Evolutionary conservation across 148 eudicot genomes (phyloP), one percentile per base, ranked within the genome.

Genomic region (Nepenthes mirabilis): DNA sequence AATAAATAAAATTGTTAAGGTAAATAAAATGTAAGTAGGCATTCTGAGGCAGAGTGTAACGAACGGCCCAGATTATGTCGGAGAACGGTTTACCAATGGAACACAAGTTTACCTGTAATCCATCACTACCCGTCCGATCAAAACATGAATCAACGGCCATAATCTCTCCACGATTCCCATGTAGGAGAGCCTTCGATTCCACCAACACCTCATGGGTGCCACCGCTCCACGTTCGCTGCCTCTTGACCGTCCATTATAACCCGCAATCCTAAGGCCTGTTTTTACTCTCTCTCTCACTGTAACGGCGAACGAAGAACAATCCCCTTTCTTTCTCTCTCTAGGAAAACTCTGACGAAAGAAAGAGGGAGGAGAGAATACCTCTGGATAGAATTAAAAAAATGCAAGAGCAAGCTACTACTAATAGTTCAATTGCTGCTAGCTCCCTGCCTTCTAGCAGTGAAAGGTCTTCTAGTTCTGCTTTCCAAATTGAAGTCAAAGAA

Each of bases 381-480:
- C 51, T 63, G 23, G 14, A 52, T 23, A 54, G 4, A 14, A 40
- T 4, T 40, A 40, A 40, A 35, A 58, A 83, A 73, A 88, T 91
- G 98, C 86, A 71, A 63, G 96, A 88, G 14, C 95, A 83, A 71
- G 61, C 58, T 34, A 48, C 72, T 7, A 79, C 89, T 12, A 52
- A 14, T 0, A 91, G 95, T 61, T 93, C 98, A 0, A 36, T 84
- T 54, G 85, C 86, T 3, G 94, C 88, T 0, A 83, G 68, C 57
- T 86, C 94, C 36, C 37, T 85, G 66, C 96, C 98, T 56, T 93
- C 98, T 3, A 88, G 98, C 61, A 93, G 98, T 57, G 98, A 93
- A 70, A 83, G 96, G 77, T 93, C 98, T 74, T 93, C 98, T 9
- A 89, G 96, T 61, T 93, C 98, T 64, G 96, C 96, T 14, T 81